Evolutionary conservation across 352 stramenopile genomes (phyloP).

Genomic region (Pythium sukuiense): DNA sequence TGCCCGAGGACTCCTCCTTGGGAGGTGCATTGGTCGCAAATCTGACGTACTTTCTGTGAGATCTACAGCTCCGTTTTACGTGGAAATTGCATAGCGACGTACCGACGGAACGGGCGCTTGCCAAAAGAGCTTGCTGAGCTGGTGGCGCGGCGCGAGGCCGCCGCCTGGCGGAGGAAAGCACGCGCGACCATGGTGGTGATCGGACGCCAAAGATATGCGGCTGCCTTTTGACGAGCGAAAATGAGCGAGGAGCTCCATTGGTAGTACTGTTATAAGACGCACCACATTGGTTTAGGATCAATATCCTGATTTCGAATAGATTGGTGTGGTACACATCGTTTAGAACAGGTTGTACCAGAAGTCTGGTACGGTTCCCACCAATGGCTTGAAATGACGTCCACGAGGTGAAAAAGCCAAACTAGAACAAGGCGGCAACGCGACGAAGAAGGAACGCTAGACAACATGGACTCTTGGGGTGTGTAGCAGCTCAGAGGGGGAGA

Average conservation of each 20-base stretch:
- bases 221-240: constrained; percentile 5
- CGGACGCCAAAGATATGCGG: constrained; percentile 20
- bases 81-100: constrained; percentile 1
- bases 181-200: constrained; percentile 18
- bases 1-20: constrained; percentile 28
- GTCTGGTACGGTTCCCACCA: constrained; percentile 17
- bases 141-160: constrained; percentile 3
- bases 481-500: neutral
- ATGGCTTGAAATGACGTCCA: constrained; percentile 29
- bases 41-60: neutral
- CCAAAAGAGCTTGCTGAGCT: neutral
- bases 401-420: constrained; percentile 5
- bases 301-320: neutral
- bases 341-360: constrained; percentile 15
- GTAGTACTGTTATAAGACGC: neutral
- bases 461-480: constrained; percentile 82
- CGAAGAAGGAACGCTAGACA: constrained; percentile 18
- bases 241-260: neutral
- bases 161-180: constrained; percentile 20
- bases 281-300: neutral
- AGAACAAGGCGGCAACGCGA: neutral
- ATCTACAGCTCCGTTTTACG: neutral
- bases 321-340: constrained; percentile 4
- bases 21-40: constrained; percentile 19
- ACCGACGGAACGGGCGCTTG: constrained; percentile 20